A percentile compares a stretch with the other conserved stretches of the same genome.
phyloP scores from a whole-genome alignment of 257 asterid genomes.

The Lycium ferocissimum region DNA sequence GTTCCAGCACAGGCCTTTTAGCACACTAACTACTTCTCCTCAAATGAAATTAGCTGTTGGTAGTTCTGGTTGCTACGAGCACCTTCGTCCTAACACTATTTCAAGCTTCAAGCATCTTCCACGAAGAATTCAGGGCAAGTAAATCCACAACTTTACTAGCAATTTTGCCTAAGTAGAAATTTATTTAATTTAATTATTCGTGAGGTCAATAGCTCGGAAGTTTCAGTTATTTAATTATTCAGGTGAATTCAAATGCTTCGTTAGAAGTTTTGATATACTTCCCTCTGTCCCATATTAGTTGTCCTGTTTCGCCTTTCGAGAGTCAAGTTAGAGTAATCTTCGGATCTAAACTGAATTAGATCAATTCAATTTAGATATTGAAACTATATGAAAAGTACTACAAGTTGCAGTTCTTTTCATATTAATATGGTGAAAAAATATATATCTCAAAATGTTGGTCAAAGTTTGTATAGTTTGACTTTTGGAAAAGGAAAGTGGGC shows the following conservation, averaged over 20 bases:
- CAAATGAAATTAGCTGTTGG: constrained; percentile 22
- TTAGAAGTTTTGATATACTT: not conserved
- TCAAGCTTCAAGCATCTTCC: constrained; percentile 41
- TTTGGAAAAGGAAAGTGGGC: too few relatives aligned
- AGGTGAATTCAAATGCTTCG: not conserved
- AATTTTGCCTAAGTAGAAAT: not conserved
- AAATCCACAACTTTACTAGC: not conserved
- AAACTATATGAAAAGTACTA: too few relatives aligned
- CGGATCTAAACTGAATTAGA: too few relatives aligned
- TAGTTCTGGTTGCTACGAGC: constrained; percentile 36
- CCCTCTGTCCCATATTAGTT: too few relatives aligned
- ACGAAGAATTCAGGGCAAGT: constrained; percentile 40
- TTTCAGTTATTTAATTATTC: not conserved
- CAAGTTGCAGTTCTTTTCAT: too few relatives aligned
- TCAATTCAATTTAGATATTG: too few relatives aligned
- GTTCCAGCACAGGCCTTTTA: not conserved
- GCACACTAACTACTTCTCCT: not conserved
- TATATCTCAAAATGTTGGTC: too few relatives aligned
- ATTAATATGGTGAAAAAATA: too few relatives aligned
- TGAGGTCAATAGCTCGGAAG: not conserved
- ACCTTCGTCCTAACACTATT: constrained; percentile 31
- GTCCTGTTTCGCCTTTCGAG: too few relatives aligned
- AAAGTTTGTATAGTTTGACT: too few relatives aligned
- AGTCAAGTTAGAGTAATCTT: too few relatives aligned
- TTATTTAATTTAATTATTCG: not conserved